Percentiles rank a stretch among this genome's conserved stretches.
Evolutionary conservation across 2,329 filamentous ascomycete species (phyloP).

Genomic region (Leptographium galeiforme): DNA sequence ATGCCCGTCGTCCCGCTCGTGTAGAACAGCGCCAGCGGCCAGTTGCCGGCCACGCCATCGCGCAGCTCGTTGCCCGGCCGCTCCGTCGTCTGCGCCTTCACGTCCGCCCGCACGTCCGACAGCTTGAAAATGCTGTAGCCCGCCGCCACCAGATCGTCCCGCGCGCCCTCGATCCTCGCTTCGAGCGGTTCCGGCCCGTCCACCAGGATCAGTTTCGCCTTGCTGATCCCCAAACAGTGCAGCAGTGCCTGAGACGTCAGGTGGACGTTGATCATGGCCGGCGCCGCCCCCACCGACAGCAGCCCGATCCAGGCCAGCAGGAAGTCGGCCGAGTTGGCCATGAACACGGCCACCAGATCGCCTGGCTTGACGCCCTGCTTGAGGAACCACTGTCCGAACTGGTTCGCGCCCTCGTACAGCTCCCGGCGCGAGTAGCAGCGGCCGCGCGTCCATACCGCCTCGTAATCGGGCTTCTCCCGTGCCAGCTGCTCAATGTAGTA

Average conservation of each 20-base stretch:
- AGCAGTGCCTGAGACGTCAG: slow-evolving; percentile 48
- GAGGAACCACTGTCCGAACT: slow-evolving; percentile 50
- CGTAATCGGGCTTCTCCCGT: slow-evolving; percentile 33
- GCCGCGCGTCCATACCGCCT: slow-evolving; percentile 54
- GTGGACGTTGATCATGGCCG: slow-evolving; percentile 61
- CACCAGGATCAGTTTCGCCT: slow-evolving; percentile 41
- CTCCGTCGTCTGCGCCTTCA: slow-evolving; percentile 14
- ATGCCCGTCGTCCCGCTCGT: slow-evolving; percentile 66
- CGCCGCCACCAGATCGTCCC: slow-evolving; percentile 30
- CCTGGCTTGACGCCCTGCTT: slow-evolving; percentile 42
- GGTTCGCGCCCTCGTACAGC: slow-evolving; percentile 39
- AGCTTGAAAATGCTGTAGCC: slow-evolving; percentile 44
- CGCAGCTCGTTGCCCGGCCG: slow-evolving; percentile 43
- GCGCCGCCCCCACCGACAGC: slow-evolving; percentile 52
- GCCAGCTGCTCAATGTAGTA: slow-evolving; percentile 50
- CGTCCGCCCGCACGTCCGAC: slow-evolving; percentile 29
- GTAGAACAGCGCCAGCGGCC: slow-evolving; percentile 54
- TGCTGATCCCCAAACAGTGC: slow-evolving; percentile 49
- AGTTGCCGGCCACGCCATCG: slow-evolving; percentile 32
- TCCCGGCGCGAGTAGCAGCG: slow-evolving; percentile 46
- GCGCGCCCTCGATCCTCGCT: slow-evolving; percentile 44
- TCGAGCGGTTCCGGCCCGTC: slow-evolving; percentile 41
- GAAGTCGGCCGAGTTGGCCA: slow-evolving; percentile 56
- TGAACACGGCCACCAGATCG: slow-evolving; percentile 51
- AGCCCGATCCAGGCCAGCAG: slow-evolving; percentile 51